phyloP scores from a whole-genome alignment of 2,329 filamentous ascomycete species.

The Beauveria bassiana region DNA sequence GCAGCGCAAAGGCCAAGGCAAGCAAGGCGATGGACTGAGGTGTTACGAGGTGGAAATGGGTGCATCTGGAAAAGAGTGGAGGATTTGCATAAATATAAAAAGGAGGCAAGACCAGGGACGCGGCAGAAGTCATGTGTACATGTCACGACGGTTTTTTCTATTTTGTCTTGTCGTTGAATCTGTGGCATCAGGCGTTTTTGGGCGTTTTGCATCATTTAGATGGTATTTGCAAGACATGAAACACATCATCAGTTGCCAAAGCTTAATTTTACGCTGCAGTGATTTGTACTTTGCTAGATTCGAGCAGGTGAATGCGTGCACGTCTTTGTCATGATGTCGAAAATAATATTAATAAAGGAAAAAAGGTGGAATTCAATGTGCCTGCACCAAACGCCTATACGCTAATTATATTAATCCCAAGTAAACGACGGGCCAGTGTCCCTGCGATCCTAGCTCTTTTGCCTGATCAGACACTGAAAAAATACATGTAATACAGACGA shows the following conservation, averaged over 20 bases:
- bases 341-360: too few relatives aligned
- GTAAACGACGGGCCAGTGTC: background rate
- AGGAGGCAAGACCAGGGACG: background rate
- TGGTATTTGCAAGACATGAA: background rate
- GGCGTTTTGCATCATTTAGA: slow-evolving; percentile 3
- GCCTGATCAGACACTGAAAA: background rate
- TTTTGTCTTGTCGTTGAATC: background rate
- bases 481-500: background rate
- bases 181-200: slow-evolving; percentile 5
- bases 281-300: background rate
- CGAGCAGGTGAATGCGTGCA: too few relatives aligned
- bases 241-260: background rate
- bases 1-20: slow-evolving; percentile 51
- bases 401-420: background rate
- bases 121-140: slow-evolving; percentile 1
- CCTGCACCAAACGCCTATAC: slow-evolving; percentile 3
- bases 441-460: background rate
- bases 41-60: too few relatives aligned
- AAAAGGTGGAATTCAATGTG: background rate
- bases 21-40: slow-evolving; percentile 39
- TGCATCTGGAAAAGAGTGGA: background rate
- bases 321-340: too few relatives aligned
- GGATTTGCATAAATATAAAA: slow-evolving; percentile 4
- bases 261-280: background rate
- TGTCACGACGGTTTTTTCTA: slow-evolving; percentile 7